Conservation (phyloP, 2,329 filamentous ascomycete genomes). For the Xylariaceae sp. region DNA sequence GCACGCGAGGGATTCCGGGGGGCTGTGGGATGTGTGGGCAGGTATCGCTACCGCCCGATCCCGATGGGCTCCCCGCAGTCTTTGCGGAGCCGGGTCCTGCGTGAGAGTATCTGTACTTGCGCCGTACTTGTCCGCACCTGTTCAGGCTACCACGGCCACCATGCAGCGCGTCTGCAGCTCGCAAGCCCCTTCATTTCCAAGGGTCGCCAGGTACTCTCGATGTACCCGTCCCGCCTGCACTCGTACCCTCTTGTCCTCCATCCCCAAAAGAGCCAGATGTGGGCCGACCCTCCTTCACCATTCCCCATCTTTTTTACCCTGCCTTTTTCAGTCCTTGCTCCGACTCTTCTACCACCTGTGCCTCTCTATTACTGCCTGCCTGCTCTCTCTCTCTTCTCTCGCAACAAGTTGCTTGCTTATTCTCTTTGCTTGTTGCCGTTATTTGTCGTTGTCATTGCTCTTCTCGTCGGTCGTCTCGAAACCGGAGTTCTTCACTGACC, state of each 20-base stretch:
- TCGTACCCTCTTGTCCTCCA: background rate
- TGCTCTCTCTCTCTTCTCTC: background rate
- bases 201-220: background rate
- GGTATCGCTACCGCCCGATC: constrained; percentile 9
- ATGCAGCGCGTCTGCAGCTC: constrained; percentile 6
- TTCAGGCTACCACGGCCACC: constrained; percentile 5
- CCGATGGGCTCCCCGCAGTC: constrained; percentile 4
- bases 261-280: constrained; percentile 5
- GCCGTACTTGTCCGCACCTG: background rate
- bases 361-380: background rate
- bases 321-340: constrained; percentile 16
- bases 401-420: background rate
- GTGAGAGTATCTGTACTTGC: constrained; percentile 12
- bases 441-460: background rate
- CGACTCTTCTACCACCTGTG: constrained; percentile 10
- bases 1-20: background rate
- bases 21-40: constrained; percentile 6
- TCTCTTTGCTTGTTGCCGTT: background rate
- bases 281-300: constrained; percentile 14
- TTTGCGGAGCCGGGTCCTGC: background rate
- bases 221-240: background rate
- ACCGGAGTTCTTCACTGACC: constrained; percentile 1
- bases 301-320: constrained; percentile 21
- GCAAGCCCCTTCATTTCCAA: constrained; percentile 21
- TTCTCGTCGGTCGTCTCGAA: background rate